Base-by-base conservation (phyloP, 306 rosid genomes). In the Prunus mume region DNA sequence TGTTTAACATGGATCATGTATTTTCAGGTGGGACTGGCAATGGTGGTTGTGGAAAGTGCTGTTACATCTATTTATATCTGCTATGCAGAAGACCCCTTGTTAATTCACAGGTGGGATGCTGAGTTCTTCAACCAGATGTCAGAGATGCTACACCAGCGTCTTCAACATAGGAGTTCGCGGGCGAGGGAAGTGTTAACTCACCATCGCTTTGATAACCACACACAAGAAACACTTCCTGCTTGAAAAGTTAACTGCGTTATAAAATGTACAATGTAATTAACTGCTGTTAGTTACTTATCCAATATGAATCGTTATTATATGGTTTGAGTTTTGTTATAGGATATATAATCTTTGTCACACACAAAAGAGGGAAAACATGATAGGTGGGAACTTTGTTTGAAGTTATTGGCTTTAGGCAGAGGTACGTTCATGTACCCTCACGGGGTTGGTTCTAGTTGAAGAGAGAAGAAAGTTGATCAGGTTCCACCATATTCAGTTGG, bases 41-140 rank as follows among this genome's bases (percentile, higher is more conserved):
- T 92, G 92, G 99, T 88, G 58, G 96, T 96, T 76, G 99, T 96
- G 81, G 99, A 96, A 82, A 92, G 99, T 76, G 98, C 99, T 0
- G 98, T 92, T 76, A 96, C 99, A 47, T 96, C 97, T 24, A 92
- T 96, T 72, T 96, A 96, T 52, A 91, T 96, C 4, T 96, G 99
- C 75, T 96, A 92, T 56, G 99, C 99, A n/a, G 99, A 89, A 83
- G 97, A 96, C 82, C 99, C 99, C 15, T 76, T 85, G 78, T 82
- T 92, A 80, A 96, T 96, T 77, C 93, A 81, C n/a, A 79, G 92
- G 86, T 96, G 99, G 99, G 99, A 96, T 69, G 68, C 92, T 20
- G 98, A 91, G 62, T 92, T 96, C 84, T 96, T 92, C 88, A 84
- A 87, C 87, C 98, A 92, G 77, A 83, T 96, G 83, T 96, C 99